phyloP scores from a whole-genome alignment of 176 grass and related monocot genomes.

The Alloteropsis semialata region DNA sequence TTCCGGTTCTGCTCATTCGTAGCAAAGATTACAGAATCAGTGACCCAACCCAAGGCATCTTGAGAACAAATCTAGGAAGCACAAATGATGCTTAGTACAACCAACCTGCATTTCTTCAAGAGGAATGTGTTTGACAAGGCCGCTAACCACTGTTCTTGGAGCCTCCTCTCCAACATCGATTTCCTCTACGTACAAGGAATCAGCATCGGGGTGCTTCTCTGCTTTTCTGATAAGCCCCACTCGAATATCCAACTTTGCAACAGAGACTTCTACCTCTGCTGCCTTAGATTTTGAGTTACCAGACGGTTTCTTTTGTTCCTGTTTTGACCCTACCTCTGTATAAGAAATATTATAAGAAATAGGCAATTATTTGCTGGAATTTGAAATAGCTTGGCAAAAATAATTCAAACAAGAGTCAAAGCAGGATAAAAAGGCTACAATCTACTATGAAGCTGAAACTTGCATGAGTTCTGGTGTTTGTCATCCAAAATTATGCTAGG shows the following conservation, averaged over 20 bases:
- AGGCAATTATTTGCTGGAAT: slow-evolving; percentile 5
- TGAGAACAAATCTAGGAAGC: background rate
- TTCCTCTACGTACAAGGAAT: slow-evolving; percentile 97
- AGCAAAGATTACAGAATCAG: slow-evolving; percentile 21
- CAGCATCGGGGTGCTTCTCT: slow-evolving; percentile 89
- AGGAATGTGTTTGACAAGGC: slow-evolving; percentile 93
- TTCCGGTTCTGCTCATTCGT: slow-evolving; percentile 59
- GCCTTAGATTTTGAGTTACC: slow-evolving; percentile 74
- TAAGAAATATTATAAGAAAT: background rate
- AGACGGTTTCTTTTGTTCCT: slow-evolving; percentile 58
- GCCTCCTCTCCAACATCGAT: slow-evolving; percentile 93
- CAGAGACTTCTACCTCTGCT: slow-evolving; percentile 52
- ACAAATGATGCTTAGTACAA: background rate
- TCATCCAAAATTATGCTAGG: background rate
- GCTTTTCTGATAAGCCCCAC: slow-evolving; percentile 86
- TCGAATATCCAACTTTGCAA: slow-evolving; percentile 82
- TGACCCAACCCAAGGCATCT: background rate
- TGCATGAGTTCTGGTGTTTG: background rate
- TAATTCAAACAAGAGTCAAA: background rate
- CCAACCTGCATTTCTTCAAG: slow-evolving; percentile 99
- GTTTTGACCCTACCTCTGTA: slow-evolving; percentile 55
- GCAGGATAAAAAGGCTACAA: background rate
- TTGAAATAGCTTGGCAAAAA: background rate
- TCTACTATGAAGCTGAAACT: background rate
- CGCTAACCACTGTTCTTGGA: slow-evolving; percentile 86